Evolutionary conservation across 768 basidiomycete species (phyloP), one percentile per base, ranked within the genome.

Genomic region (Collybia nuda): DNA sequence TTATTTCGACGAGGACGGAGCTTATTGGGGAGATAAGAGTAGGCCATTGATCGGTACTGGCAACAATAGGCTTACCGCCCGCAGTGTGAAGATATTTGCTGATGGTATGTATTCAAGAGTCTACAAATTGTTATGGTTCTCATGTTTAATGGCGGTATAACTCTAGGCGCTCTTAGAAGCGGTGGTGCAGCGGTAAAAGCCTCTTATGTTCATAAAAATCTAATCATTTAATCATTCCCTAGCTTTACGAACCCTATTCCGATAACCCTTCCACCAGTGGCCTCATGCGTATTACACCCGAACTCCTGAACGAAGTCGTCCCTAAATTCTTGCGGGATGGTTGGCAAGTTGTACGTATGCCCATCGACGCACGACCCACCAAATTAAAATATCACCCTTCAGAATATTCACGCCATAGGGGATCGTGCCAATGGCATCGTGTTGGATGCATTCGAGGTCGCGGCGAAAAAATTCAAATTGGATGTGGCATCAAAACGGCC

Each of bases 401-500:
- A 88, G 87, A 86, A 88, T 56, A 76, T 86, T 23, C 84, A 84
- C 57, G 81, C 82, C 24, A 82, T 85, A 38, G 84, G 84, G 7
- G 89, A 91, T 63, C 77, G 82, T 47, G 87, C 88, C 15, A 90
- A 90, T 60, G 71, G 78, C 12, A 67, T 86, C 38, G 80, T 89
- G 11, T 62, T 90, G 12, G 79, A 89, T 59, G 78, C 82, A 0
- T 88, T 89, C 57, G 84, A 86, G 60, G 62, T 64, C 11, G 76
- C 79, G 5, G 64, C 85, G 37, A 58, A 70, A 2, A 26, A 52
- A n/a, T 36, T 39, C 35, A 68, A 71, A 37, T 65, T 73, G 37
- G 70, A 81, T 48, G 74, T 81, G 6, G 68, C 75, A 19, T 74
- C 77, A 24, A 63, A 78, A 43, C 69, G 87, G 26, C 80, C 85